Percentiles rank a stretch among this genome's conserved stretches.
These are phyloP conservation scores for Mycena indigotica DNA, from an alignment of 768 basidiomycete genomes.

Conservation along the genomic window DNA sequence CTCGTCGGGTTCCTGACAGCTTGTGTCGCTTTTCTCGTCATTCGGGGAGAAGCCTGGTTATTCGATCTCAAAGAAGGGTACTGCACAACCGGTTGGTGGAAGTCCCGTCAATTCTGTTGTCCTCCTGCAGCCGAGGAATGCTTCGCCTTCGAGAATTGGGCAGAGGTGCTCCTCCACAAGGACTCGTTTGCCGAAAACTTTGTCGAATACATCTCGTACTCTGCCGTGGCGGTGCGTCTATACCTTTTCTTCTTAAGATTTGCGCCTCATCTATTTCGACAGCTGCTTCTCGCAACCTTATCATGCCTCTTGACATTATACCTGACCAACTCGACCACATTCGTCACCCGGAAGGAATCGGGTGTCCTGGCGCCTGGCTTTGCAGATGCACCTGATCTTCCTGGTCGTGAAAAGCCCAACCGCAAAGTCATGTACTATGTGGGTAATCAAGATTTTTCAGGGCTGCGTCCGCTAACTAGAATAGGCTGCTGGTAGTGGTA, in stretches of 20 bases:
- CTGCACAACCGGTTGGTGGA: conserved; percentile 70
- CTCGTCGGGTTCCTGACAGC: conserved; percentile 87
- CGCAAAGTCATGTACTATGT: conserved; percentile 86
- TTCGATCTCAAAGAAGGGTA: conserved; percentile 95
- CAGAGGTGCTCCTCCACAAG: conserved; percentile 45
- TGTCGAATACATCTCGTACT: conserved; percentile 70
- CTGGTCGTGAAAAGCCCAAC: conserved; percentile 35
- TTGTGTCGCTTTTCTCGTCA: conserved; percentile 81
- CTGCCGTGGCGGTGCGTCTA: conserved; percentile 72
- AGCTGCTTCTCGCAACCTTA: conserved; percentile 73
- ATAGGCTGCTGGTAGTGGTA: conserved; percentile 92
- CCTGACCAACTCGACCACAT: conserved; percentile 86
- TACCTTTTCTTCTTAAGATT: background rate
- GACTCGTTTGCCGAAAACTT: conserved; percentile 42
- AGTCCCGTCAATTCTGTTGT: conserved; percentile 84
- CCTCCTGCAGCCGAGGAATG: conserved; percentile 51
- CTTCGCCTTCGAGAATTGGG: conserved; percentile 77
- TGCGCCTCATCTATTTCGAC: conserved; percentile 2
- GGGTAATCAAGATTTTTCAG: conserved; percentile 30
- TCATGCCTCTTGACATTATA: conserved; percentile 84
- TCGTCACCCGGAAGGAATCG: conserved; percentile 87
- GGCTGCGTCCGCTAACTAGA: conserved; percentile 19
- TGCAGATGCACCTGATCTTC: conserved; percentile 30
- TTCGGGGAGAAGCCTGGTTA: conserved; percentile 83
- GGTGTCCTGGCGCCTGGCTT: conserved; percentile 60